phyloP scores from a whole-genome alignment of 169 alveolate species.

The Cryptosporidium viatorum region DNA sequence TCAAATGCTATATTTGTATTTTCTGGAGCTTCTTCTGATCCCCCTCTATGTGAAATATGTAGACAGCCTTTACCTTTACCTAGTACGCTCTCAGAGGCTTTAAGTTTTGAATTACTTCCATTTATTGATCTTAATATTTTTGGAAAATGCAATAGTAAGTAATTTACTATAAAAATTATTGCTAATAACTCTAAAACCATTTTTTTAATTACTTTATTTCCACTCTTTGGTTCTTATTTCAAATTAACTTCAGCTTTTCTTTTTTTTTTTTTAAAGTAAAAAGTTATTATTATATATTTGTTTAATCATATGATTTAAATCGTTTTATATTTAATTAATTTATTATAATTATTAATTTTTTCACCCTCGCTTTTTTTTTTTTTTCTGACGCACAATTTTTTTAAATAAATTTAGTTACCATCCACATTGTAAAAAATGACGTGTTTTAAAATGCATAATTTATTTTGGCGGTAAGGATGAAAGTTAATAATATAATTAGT shows the following conservation, averaged over 20 bases:
- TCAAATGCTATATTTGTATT: slow-evolving; percentile 76
- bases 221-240: no score
- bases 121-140: slow-evolving; percentile 13
- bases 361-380: background rate
- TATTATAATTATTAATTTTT: background rate
- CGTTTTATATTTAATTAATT: background rate
- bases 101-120: slow-evolving; percentile 27
- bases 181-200: background rate
- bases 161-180: background rate
- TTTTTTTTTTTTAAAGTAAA: background rate
- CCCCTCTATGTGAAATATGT: slow-evolving; percentile 79
- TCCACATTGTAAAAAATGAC: slow-evolving; percentile 19
- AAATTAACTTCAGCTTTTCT: background rate
- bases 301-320: background rate
- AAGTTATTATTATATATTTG: background rate
- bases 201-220: background rate
- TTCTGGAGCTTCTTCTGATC: slow-evolving; percentile 78
- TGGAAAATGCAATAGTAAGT: slow-evolving; percentile 42
- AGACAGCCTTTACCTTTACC: slow-evolving; percentile 64
- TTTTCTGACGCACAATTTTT: background rate
- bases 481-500: background rate
- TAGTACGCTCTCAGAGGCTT: slow-evolving; percentile 9
- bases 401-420: background rate
- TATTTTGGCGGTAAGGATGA: background rate
- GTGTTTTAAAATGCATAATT: slow-evolving; percentile 1